Percentiles rank a stretch among this genome's conserved stretches.
phyloP scores from a whole-genome alignment of 345 rosid species.

The Eucalyptus decipiens region DNA sequence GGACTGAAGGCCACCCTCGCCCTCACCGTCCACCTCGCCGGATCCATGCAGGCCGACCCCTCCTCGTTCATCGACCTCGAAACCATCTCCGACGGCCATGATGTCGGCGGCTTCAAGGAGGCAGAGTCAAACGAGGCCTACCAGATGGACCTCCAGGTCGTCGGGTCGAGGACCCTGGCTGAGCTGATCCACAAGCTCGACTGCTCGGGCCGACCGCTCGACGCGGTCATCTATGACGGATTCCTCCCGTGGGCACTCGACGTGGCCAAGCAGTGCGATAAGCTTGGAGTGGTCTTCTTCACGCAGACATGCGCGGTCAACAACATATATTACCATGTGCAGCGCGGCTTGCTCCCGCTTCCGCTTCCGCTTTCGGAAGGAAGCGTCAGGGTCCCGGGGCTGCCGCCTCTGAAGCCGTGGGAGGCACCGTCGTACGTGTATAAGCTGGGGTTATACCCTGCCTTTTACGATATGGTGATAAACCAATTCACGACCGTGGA shows the following conservation, averaged over 20 bases:
- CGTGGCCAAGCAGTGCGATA: slow-evolving; percentile 13
- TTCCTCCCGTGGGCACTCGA: slow-evolving; percentile 22
- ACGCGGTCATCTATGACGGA: slow-evolving; percentile 10
- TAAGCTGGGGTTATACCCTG: slow-evolving; percentile 5
- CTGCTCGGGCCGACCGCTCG: neutral
- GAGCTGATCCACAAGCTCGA: slow-evolving; percentile 2
- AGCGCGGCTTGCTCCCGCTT: neutral
- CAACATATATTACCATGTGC: slow-evolving; percentile 5
- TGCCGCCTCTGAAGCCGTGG: slow-evolving; percentile 11
- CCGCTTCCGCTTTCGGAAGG: slow-evolving; percentile 1
- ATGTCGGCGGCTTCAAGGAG: neutral
- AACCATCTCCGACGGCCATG: slow-evolving; percentile 24
- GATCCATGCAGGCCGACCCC: neutral
- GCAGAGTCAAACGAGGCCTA: neutral
- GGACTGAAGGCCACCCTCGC: slow-evolving; percentile 12
- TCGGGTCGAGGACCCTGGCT: slow-evolving; percentile 2
- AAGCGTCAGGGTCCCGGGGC: slow-evolving; percentile 5
- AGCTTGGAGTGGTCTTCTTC: slow-evolving; percentile 10
- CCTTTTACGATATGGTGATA: neutral
- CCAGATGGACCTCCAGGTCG: neutral
- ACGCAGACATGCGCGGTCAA: slow-evolving; percentile 22
- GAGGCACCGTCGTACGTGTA: slow-evolving; percentile 17
- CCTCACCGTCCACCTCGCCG: neutral
- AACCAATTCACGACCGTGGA: slow-evolving; percentile 12
- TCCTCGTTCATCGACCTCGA: neutral